Percentiles rank a stretch among this genome's conserved stretches.
These are phyloP conservation scores for Penicillium maclennaniae DNA, from an alignment of 495 filamentous ascomycete species.

Conservation along the genomic window DNA sequence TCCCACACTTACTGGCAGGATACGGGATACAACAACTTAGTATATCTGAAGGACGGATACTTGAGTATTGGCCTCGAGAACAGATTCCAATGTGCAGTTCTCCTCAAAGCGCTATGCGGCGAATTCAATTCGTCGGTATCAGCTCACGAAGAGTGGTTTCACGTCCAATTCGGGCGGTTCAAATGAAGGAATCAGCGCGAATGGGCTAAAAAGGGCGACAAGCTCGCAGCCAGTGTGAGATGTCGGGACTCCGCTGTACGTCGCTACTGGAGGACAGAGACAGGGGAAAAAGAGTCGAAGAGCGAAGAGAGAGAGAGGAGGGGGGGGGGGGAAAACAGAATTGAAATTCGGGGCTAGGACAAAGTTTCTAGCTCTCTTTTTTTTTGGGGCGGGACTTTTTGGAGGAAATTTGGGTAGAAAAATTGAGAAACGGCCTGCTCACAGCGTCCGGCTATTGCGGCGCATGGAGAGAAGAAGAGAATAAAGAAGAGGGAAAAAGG, in stretches of 20 bases:
- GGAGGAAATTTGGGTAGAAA: constrained; percentile 4
- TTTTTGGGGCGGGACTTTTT: constrained; percentile 13
- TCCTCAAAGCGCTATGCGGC: neutral
- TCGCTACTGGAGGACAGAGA: constrained; percentile 20
- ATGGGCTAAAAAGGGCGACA: constrained; percentile 13
- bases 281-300: constrained; percentile 8
- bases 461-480: constrained; percentile 32
- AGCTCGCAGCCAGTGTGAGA: constrained; percentile 28
- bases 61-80: neutral
- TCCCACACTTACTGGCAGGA: neutral
- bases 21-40: neutral
- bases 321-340: constrained; percentile 9
- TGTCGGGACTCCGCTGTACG: constrained; percentile 10
- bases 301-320: no score
- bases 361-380: constrained; percentile 5
- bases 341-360: constrained; percentile 18
- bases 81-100: neutral
- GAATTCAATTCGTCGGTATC: constrained; percentile 7
- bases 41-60: neutral
- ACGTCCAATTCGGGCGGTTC: neutral
- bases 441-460: constrained; percentile 41
- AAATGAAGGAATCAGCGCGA: constrained; percentile 8
- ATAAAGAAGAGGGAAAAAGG: constrained; percentile 16
- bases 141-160: neutral
- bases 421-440: constrained; percentile 39